Evolutionary conservation across 2,329 filamentous ascomycete genomes (phyloP).

Genomic region (Ceratocystis albifundus): DNA sequence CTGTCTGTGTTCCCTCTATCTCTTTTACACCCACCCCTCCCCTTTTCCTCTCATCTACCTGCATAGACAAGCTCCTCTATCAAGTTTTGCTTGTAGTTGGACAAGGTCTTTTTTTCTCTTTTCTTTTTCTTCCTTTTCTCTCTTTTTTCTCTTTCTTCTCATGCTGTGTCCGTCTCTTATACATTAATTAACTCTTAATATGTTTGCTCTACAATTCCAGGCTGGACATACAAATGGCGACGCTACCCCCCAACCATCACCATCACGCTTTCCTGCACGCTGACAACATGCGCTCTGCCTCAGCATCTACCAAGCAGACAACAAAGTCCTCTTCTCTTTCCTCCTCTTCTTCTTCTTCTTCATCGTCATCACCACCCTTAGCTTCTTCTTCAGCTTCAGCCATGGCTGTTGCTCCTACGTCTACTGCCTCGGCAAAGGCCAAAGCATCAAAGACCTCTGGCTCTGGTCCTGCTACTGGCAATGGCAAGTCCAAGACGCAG

Average conservation of each 20-base stretch:
- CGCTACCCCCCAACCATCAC: slow-evolving; percentile 48
- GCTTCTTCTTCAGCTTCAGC: slow-evolving; percentile 50
- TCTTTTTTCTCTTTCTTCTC: neutral
- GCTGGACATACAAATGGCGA: slow-evolving; percentile 51
- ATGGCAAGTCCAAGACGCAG: slow-evolving; percentile 60
- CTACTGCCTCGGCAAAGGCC: slow-evolving; percentile 44
- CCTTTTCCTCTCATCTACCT: neutral
- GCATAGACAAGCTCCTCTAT: slow-evolving; percentile 3
- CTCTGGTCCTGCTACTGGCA: slow-evolving; percentile 22
- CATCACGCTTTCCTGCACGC: slow-evolving; percentile 38
- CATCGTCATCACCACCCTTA: slow-evolving; percentile 47
- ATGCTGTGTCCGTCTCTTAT: neutral
- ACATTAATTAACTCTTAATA: neutral
- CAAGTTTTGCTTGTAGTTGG: neutral
- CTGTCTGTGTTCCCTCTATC: neutral
- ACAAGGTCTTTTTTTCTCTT: neutral
- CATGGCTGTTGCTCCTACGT: slow-evolving; percentile 38
- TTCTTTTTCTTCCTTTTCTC: slow-evolving; percentile 4
- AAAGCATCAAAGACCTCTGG: slow-evolving; percentile 42
- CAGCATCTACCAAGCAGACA: slow-evolving; percentile 25
- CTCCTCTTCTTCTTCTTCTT: slow-evolving; percentile 43
- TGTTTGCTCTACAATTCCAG: slow-evolving; percentile 20
- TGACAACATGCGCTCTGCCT: slow-evolving; percentile 27
- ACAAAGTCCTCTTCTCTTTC: slow-evolving; percentile 50
- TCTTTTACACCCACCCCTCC: neutral